Percentiles rank a stretch among this genome's conserved stretches.
These are phyloP conservation scores for Elaeis guineensis DNA, from an alignment of 176 grass and related monocot genomes.

Conservation along the genomic window DNA sequence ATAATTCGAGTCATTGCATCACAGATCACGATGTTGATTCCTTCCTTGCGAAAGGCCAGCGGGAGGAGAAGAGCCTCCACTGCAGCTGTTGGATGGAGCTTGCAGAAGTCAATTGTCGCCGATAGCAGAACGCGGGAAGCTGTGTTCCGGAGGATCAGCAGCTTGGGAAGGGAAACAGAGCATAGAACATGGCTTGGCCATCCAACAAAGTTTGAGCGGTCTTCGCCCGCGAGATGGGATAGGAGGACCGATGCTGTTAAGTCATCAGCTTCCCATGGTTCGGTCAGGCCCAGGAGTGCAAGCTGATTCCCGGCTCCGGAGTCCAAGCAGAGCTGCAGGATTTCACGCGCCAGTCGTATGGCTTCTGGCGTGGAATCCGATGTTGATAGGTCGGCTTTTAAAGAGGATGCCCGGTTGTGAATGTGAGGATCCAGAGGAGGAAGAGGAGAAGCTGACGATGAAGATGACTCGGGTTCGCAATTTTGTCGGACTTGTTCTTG, in stretches of 20 bases:
- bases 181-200: slow-evolving; percentile 46
- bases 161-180: slow-evolving; percentile 57
- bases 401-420: slow-evolving; percentile 12
- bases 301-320: slow-evolving; percentile 33
- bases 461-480: background rate
- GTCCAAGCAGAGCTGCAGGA: slow-evolving; percentile 45
- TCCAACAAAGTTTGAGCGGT: slow-evolving; percentile 11
- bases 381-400: slow-evolving; percentile 28
- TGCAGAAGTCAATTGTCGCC: slow-evolving; percentile 43
- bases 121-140: slow-evolving; percentile 56
- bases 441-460: slow-evolving; percentile 5
- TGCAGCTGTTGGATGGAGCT: slow-evolving; percentile 50
- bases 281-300: slow-evolving; percentile 44
- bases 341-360: slow-evolving; percentile 26
- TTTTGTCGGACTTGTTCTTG: background rate
- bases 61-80: slow-evolving; percentile 62
- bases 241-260: slow-evolving; percentile 39
- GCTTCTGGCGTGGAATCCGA: slow-evolving; percentile 36
- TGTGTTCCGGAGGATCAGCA: slow-evolving; percentile 45
- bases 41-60: slow-evolving; percentile 46
- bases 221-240: slow-evolving; percentile 33
- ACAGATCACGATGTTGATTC: slow-evolving; percentile 45
- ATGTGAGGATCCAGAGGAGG: slow-evolving; percentile 16
- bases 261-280: slow-evolving; percentile 67
- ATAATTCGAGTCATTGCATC: slow-evolving; percentile 50